Evolutionary conservation across 495 filamentous ascomycete genomes (phyloP).

Genomic region (Aspergillus coremiiformis): DNA sequence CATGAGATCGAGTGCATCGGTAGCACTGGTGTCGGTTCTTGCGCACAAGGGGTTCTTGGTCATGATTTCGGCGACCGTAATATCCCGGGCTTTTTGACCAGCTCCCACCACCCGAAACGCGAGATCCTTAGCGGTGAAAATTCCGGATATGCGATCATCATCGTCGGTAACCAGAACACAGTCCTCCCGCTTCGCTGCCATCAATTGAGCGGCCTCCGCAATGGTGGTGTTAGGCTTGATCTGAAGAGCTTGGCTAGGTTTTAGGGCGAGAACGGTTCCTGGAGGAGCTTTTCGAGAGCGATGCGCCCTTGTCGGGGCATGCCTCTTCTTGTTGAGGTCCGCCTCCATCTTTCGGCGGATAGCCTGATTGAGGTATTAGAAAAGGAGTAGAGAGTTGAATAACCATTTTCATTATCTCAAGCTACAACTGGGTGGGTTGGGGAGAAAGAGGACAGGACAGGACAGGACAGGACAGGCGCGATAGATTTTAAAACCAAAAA

Average conservation of each 20-base stretch:
- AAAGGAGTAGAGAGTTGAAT: background rate
- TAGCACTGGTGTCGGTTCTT: conserved; percentile 94
- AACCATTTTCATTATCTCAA: background rate
- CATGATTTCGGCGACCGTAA: conserved; percentile 98
- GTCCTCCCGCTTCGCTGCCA: conserved; percentile 98
- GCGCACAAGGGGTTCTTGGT: conserved; percentile 98
- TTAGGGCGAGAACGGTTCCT: conserved; percentile 88
- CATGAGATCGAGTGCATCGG: conserved; percentile 95
- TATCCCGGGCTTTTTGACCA: conserved; percentile 80
- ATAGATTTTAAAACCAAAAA: background rate
- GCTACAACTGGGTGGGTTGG: background rate
- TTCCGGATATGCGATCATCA: conserved; percentile 93
- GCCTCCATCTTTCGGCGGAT: conserved; percentile 94
- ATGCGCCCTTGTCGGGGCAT: conserved; percentile 63
- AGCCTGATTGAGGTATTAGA: conserved; percentile 49
- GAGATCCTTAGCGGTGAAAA: conserved; percentile 98
- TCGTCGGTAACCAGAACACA: conserved; percentile 99
- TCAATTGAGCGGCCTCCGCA: conserved; percentile 93
- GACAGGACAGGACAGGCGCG: background rate
- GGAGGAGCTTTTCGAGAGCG: conserved; percentile 89
- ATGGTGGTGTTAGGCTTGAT: conserved; percentile 95
- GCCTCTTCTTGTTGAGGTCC: conserved; percentile 96
- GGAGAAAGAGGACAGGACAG: background rate
- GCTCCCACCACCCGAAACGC: conserved; percentile 93
- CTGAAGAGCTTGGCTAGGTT: conserved; percentile 90